Evolutionary conservation across 768 basidiomycete species (phyloP).

Genomic region (Leucocoprinus birnbaumii): DNA sequence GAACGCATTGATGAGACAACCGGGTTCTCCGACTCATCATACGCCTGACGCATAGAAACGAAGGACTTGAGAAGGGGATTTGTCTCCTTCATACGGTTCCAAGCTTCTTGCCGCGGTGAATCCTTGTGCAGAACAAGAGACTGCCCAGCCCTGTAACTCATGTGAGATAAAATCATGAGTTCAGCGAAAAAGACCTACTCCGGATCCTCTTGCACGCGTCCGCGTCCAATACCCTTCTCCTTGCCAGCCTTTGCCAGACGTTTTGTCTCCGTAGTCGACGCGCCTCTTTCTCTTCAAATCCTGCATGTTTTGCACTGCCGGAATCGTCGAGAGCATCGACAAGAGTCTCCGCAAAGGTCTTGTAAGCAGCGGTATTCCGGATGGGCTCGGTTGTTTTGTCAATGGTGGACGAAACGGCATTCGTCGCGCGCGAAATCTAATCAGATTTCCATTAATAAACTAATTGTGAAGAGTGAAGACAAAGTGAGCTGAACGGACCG

Average conservation of each 20-base stretch:
- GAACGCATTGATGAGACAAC: conserved; percentile 77
- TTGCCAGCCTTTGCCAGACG: conserved; percentile 86
- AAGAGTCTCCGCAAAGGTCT: conserved; percentile 83
- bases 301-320: conserved; percentile 89
- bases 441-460: not conserved
- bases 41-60: conserved; percentile 59
- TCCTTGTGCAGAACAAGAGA: conserved; percentile 84
- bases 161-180: conserved; percentile 3
- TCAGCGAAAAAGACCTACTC: conserved; percentile 60
- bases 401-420: conserved; percentile 82
- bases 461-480: not conserved
- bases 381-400: conserved; percentile 94
- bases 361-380: conserved; percentile 93
- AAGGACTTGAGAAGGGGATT: conserved; percentile 72
- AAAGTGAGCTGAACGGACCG: conserved; percentile 44
- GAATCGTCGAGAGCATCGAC: conserved; percentile 94
- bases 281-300: conserved; percentile 93
- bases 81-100: conserved; percentile 76
- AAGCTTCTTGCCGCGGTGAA: conserved; percentile 73
- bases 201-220: conserved; percentile 64
- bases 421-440: conserved; percentile 83
- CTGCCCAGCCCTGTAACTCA: conserved; percentile 67
- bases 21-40: conserved; percentile 92
- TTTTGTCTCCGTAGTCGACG: conserved; percentile 75
- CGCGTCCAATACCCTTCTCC: conserved; percentile 51